These are phyloP conservation scores for Fusarium dlaminii DNA, from an alignment of 2,329 filamentous ascomycete species.

Conservation along the genomic window DNA sequence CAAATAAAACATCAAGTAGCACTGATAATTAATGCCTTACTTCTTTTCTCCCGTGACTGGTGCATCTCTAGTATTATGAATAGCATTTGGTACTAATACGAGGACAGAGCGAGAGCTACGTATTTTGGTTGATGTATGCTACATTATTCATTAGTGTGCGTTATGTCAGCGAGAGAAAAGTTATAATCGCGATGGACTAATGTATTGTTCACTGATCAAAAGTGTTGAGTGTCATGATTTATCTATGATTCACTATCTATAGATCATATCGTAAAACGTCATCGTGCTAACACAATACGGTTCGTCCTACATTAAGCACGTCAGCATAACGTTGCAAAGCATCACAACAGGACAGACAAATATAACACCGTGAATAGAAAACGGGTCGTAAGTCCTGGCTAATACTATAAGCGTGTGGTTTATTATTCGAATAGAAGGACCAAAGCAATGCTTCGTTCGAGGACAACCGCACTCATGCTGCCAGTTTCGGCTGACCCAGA, in stretches of 20 bases:
- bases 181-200: not conserved
- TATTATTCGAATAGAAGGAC: too few relatives aligned
- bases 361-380: accelerated
- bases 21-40: not conserved
- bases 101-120: not conserved
- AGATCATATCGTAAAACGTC: not conserved
- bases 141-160: not conserved
- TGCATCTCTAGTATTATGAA: conserved; percentile 36
- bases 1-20: too few relatives aligned
- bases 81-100: conserved; percentile 15
- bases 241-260: not conserved
- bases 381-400: not conserved
- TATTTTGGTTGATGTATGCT: not conserved
- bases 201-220: not conserved
- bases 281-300: not conserved
- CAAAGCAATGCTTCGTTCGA: not conserved
- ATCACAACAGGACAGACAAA: not conserved
- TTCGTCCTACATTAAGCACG: too few relatives aligned
- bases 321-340: not conserved
- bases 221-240: not conserved
- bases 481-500: conserved; percentile 6
- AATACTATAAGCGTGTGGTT: accelerated
- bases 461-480: not conserved
- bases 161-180: too few relatives aligned
- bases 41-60: conserved; percentile 14